A percentile compares a stretch with the other conserved stretches of the same genome.
Conservation (phyloP, 805 yeast species). For the Kluyveromyces nonfermentans region DNA sequence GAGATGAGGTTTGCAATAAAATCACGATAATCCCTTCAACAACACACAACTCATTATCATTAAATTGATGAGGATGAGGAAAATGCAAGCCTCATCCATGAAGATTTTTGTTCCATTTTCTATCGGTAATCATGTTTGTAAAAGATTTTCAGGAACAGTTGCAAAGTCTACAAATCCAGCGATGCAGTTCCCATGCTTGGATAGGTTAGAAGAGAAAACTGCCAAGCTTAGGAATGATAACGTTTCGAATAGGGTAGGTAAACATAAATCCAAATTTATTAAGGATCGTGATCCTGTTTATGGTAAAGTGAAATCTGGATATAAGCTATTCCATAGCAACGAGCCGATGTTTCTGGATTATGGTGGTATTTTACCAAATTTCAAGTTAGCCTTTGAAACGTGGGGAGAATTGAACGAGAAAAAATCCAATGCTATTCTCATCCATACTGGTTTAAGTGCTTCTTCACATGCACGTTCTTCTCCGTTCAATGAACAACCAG, state of each 20-base stretch:
- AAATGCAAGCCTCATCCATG: not conserved
- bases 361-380: slow-evolving; percentile 69
- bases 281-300: slow-evolving; percentile 77
- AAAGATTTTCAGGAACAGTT: not conserved
- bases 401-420: slow-evolving; percentile 71
- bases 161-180: slow-evolving; percentile 47
- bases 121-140: not conserved
- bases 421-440: slow-evolving; percentile 61
- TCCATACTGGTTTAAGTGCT: slow-evolving; percentile 89
- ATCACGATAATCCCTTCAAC: not conserved
- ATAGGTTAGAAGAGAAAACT: slow-evolving; percentile 54
- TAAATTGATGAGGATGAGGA: not conserved
- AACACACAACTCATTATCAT: not conserved
- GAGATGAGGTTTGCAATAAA: not conserved
- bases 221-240: slow-evolving; percentile 16
- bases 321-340: slow-evolving; percentile 43
- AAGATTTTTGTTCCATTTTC: not conserved
- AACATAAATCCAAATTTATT: slow-evolving; percentile 6
- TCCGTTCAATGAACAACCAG: slow-evolving; percentile 53
- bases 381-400: slow-evolving; percentile 81
- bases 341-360: slow-evolving; percentile 66
- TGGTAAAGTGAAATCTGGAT: slow-evolving; percentile 59
- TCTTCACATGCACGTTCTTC: slow-evolving; percentile 90
- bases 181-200: slow-evolving; percentile 77
- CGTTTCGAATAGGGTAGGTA: not conserved